These are phyloP conservation scores for Proliferodiscus dingleyae DNA, from an alignment of 2,329 filamentous ascomycete species.

Conservation along the genomic window DNA sequence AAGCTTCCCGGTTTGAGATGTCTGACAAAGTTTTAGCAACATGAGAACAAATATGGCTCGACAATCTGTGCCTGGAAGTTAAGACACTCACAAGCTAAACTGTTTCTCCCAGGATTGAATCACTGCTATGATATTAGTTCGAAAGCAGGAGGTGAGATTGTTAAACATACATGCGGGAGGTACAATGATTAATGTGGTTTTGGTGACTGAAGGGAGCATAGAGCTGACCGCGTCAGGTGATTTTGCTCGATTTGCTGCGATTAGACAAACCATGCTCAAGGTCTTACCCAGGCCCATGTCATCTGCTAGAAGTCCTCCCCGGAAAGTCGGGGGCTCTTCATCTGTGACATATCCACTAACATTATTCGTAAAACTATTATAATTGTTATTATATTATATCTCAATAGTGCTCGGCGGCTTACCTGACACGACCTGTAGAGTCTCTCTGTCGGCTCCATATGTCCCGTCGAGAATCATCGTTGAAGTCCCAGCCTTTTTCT, in stretches of 20 bases:
- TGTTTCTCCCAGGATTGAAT: conserved; percentile 17
- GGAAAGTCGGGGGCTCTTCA: conserved; percentile 10
- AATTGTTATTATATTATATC: not conserved
- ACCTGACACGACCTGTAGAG: not conserved
- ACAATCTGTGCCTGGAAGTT: too few relatives aligned
- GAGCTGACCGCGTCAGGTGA: too few relatives aligned
- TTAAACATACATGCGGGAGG: conserved; percentile 12
- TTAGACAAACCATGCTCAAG: conserved; percentile 37
- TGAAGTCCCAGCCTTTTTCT: conserved; percentile 12
- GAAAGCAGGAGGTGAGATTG: not conserved
- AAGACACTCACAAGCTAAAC: conserved; percentile 11
- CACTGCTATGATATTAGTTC: conserved; percentile 7
- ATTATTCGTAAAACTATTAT: conserved; percentile 16
- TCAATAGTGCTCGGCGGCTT: too few relatives aligned
- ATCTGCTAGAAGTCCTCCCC: conserved; percentile 77
- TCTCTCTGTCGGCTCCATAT: conserved; percentile 12
- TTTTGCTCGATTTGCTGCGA: conserved; percentile 13
- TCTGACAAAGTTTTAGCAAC: conserved; percentile 3
- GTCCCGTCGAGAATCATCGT: conserved; percentile 5
- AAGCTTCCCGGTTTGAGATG: conserved; percentile 6
- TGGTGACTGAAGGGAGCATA: too few relatives aligned
- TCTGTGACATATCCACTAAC: conserved; percentile 3
- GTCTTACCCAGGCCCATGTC: conserved; percentile 99
- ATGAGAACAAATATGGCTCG: not conserved
- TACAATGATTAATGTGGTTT: conserved; percentile 15